Conservation (phyloP, 2,329 filamentous ascomycete species). For the Xylariaceae sp. region DNA sequence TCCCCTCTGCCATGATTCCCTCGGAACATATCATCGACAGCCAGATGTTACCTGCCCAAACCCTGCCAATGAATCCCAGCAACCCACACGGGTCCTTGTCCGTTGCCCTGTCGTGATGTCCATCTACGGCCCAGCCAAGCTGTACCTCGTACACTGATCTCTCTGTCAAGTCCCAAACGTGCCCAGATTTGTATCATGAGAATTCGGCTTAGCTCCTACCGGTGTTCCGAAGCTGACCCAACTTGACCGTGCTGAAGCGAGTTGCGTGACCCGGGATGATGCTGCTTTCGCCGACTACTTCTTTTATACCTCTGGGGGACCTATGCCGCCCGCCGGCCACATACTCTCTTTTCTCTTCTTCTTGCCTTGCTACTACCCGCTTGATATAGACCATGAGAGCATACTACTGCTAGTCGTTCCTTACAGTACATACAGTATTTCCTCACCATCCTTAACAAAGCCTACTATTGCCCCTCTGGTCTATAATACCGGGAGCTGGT, state of each 20-base stretch:
- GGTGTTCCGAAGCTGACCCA: conserved; percentile 46
- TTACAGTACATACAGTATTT: too few relatives aligned
- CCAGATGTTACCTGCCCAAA: conserved; percentile 38
- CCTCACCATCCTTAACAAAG: conserved; percentile 29
- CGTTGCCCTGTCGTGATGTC: conserved; percentile 28
- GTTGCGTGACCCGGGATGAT: conserved; percentile 36
- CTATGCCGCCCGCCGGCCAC: conserved; percentile 45
- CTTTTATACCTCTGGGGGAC: conserved; percentile 49
- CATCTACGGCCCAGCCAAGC: conserved; percentile 36
- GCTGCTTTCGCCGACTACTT: conserved; percentile 40
- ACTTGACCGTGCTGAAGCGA: conserved; percentile 40
- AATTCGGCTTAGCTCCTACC: conserved; percentile 50
- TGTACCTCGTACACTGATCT: conserved; percentile 33
- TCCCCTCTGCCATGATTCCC: conserved; percentile 28
- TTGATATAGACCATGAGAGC: conserved; percentile 31
- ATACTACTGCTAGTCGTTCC: conserved; percentile 46
- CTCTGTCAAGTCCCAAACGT: conserved; percentile 29
- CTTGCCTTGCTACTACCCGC: conserved; percentile 43
- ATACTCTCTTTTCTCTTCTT: conserved; percentile 38
- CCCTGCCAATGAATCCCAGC: conserved; percentile 36
- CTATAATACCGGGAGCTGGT: conserved; percentile 53
- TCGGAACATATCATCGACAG: conserved; percentile 39
- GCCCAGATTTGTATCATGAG: conserved; percentile 42
- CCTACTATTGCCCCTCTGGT: conserved; percentile 40
- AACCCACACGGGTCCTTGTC: conserved; percentile 26